phyloP scores from a whole-genome alignment of 108 stramenopile species.

The Cyclostephanos tholiformis region DNA sequence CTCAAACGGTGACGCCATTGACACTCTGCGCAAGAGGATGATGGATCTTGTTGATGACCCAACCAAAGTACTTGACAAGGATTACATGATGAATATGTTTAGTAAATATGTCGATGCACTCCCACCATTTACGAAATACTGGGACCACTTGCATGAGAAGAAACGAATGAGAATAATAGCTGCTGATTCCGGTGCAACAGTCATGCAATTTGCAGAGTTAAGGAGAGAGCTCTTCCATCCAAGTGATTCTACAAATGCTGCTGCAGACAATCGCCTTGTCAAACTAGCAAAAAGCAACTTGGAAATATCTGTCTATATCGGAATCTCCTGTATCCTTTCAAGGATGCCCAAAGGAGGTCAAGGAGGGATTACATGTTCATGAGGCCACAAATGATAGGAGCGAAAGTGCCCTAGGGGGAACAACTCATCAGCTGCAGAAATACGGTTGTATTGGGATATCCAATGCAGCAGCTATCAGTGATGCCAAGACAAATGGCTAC shows the following conservation, averaged over 20 bases:
- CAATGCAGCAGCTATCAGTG: too few relatives aligned
- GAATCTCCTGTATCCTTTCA: too few relatives aligned
- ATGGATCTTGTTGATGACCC: background rate
- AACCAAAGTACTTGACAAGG: background rate
- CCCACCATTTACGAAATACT: constrained; percentile 11
- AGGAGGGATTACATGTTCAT: too few relatives aligned
- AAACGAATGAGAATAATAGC: constrained; percentile 3
- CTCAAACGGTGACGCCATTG: constrained; percentile 3
- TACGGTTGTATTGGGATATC: too few relatives aligned
- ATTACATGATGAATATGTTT: constrained; percentile 16
- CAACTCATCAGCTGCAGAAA: too few relatives aligned
- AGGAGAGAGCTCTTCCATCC: too few relatives aligned
- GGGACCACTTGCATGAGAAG: constrained; percentile 5
- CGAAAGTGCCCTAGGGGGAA: too few relatives aligned
- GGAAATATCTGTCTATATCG: too few relatives aligned
- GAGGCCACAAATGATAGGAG: too few relatives aligned
- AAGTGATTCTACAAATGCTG: background rate
- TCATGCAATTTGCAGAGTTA: background rate
- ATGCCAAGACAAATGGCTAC: too few relatives aligned
- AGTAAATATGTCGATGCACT: background rate
- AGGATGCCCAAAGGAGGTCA: too few relatives aligned
- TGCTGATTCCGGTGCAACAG: background rate
- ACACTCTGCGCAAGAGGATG: background rate
- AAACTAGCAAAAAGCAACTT: background rate
- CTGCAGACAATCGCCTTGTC: background rate